Percentiles rank a stretch among this genome's conserved stretches.
phyloP scores from a whole-genome alignment of 441 rosid genomes.

The Adansonia rubrostipa region DNA sequence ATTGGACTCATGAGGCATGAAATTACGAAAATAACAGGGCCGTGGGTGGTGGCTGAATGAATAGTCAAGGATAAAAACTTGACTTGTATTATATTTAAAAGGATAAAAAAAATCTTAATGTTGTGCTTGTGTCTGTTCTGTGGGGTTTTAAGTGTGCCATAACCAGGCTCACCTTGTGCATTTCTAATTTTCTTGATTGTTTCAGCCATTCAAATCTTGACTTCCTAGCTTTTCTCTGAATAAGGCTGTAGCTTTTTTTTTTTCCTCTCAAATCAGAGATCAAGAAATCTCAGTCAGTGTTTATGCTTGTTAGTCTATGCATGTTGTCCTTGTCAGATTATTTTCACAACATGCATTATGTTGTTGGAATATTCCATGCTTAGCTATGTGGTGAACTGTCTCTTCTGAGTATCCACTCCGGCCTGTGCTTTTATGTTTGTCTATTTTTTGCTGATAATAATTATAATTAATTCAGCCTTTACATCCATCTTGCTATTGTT shows the following conservation, averaged over 20 bases:
- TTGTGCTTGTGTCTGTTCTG: background rate
- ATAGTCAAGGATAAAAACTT: background rate
- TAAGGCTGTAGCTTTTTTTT: background rate
- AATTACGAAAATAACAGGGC: background rate
- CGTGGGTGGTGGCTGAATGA: background rate
- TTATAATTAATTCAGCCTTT: slow-evolving; percentile 1
- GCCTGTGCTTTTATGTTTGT: background rate
- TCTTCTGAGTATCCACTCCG: background rate
- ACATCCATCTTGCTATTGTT: slow-evolving; percentile 3
- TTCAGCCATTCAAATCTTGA: background rate
- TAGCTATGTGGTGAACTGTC: background rate
- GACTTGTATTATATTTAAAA: background rate
- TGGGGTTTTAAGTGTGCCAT: background rate
- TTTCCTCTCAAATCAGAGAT: background rate
- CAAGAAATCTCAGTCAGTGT: background rate
- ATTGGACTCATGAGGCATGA: background rate
- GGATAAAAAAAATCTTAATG: background rate
- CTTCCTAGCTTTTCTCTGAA: background rate
- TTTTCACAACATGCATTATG: background rate
- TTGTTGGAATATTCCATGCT: background rate
- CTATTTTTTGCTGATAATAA: background rate
- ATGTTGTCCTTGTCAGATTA: background rate
- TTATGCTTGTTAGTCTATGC: background rate
- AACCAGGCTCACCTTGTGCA: background rate
- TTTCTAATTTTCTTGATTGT: background rate